Conservation (phyloP, 1,284 basidiomycete genomes). For the Sparassis latifolia region DNA sequence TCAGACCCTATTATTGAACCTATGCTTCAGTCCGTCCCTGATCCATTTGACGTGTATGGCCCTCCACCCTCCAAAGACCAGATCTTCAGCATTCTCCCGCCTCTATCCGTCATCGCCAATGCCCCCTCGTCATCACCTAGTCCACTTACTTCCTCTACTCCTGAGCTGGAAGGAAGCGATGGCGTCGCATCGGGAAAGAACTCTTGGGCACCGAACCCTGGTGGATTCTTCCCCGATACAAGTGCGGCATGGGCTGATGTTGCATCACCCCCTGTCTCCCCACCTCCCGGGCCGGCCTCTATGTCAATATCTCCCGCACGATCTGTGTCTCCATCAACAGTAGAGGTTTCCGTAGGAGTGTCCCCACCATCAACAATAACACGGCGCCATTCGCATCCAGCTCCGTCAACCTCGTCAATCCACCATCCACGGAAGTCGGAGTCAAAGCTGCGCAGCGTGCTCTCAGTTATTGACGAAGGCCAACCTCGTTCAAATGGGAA, state of each 20-base stretch:
- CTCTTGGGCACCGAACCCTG: slow-evolving; percentile 23
- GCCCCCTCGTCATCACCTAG: slow-evolving; percentile 35
- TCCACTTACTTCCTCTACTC: slow-evolving; percentile 32
- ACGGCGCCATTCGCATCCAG: slow-evolving; percentile 45
- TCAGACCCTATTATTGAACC: slow-evolving; percentile 89
- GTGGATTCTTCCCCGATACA: slow-evolving; percentile 26
- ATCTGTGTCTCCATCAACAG: slow-evolving; percentile 26
- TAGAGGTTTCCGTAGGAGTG: slow-evolving; percentile 37
- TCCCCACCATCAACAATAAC: slow-evolving; percentile 33
- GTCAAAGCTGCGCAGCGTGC: slow-evolving; percentile 59
- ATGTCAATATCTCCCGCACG: slow-evolving; percentile 39
- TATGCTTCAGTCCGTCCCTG: slow-evolving; percentile 84
- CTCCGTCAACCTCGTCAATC: slow-evolving; percentile 26
- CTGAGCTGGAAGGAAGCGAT: slow-evolving; percentile 31
- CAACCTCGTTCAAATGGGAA: slow-evolving; percentile 29
- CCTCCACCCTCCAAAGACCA: slow-evolving; percentile 83
- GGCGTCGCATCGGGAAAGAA: slow-evolving; percentile 19
- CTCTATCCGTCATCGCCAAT: slow-evolving; percentile 67
- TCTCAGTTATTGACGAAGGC: slow-evolving; percentile 59
- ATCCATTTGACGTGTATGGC: slow-evolving; percentile 91
- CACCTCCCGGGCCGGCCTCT: slow-evolving; percentile 26
- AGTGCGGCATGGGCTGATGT: slow-evolving; percentile 31
- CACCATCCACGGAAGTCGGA: slow-evolving; percentile 49
- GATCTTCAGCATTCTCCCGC: slow-evolving; percentile 88
- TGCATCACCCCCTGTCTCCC: slow-evolving; percentile 26